Evolutionary conservation across 2,329 filamentous ascomycete species (phyloP), one percentile per base, ranked within the genome.

Genomic region (Huntiella bhutanensis): DNA sequence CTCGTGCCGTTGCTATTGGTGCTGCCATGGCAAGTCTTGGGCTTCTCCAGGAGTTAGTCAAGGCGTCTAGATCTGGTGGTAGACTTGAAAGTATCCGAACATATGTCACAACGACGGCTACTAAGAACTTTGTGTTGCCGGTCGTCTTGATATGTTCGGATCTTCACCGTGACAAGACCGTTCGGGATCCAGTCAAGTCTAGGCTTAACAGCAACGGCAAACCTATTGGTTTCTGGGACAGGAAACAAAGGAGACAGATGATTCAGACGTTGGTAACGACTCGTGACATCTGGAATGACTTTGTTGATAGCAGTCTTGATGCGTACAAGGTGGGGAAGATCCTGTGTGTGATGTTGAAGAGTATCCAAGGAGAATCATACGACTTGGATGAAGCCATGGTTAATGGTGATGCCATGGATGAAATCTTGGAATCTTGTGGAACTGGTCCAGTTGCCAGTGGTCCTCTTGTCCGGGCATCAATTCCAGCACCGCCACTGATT

Each of bases 101-200:
- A 74, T 84, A 82, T 55, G 77, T 92, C 48, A 79, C 76, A 33
- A 82, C 82, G 0, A 74, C 86, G 16, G 84, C 80, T 1, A 83
- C 81, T 7, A 81, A 82, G 56, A 87, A 95, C 56, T 94, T 92
- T 58, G 67, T 92, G 5, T 69, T 94, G 10, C 83, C 84, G 2
- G 83, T 82, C 4, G 92, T 91, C 71, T 73, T 94, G 39, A 70
- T 95, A 3, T 77, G 78, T 45, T 69, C 92, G 22, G 87, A 95
- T 55, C 69, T 94, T 1, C 82, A 91, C 56, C 55, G 59, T 28
- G 60, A 61, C 5, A 47, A 33, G 33, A 46, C 58, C 61, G 50
- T 60, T 59, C 1, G 66, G 69, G 17, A 63, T 64, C 22, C 22
- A 8, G 1, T 6, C 7, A n/a, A 57, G 60, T 17, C 69, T 64